Percentiles rank a stretch among this genome's conserved stretches.
These are phyloP conservation scores for Marasmius oreades DNA, from an alignment of 1,284 basidiomycete genomes.

Conservation along the genomic window DNA sequence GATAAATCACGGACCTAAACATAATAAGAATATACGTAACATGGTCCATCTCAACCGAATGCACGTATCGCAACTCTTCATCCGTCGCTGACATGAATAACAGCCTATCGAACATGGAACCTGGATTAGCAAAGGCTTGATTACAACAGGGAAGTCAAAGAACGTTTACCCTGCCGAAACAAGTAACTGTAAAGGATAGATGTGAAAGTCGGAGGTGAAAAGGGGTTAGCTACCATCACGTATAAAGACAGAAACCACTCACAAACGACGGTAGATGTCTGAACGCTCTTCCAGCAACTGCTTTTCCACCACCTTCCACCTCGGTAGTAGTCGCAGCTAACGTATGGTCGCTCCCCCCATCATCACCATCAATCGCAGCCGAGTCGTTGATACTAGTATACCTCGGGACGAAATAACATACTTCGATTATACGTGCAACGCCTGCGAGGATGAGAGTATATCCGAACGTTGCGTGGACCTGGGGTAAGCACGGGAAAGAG, in stretches of 20 bases:
- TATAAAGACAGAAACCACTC: constrained; percentile 29
- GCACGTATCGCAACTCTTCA: constrained; percentile 74
- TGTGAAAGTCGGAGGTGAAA: constrained; percentile 1
- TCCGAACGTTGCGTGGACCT: constrained; percentile 86
- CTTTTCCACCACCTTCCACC: constrained; percentile 23
- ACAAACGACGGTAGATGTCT: constrained; percentile 86
- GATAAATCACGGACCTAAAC: constrained; percentile 54
- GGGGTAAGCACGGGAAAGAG: constrained; percentile 9
- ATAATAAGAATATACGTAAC: constrained; percentile 85
- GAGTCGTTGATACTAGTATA: constrained; percentile 22
- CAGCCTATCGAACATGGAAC: constrained; percentile 35
- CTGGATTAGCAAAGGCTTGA: neutral
- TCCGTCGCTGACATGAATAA: constrained; percentile 92
- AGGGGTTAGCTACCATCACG: no score
- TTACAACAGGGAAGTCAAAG: neutral
- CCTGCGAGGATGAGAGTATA: constrained; percentile 87
- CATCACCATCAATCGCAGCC: constrained; percentile 34
- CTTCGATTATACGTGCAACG: constrained; percentile 77
- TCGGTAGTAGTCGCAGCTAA: constrained; percentile 34
- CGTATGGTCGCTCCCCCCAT: constrained; percentile 63
- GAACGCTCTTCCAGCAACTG: constrained; percentile 57
- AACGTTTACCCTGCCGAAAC: constrained; percentile 52
- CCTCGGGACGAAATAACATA: constrained; percentile 69
- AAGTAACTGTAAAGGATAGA: constrained; percentile 51
- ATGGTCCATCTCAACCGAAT: constrained; percentile 78